phyloP scores from a whole-genome alignment of 441 rosid species.

The Erysimum pusillum region DNA sequence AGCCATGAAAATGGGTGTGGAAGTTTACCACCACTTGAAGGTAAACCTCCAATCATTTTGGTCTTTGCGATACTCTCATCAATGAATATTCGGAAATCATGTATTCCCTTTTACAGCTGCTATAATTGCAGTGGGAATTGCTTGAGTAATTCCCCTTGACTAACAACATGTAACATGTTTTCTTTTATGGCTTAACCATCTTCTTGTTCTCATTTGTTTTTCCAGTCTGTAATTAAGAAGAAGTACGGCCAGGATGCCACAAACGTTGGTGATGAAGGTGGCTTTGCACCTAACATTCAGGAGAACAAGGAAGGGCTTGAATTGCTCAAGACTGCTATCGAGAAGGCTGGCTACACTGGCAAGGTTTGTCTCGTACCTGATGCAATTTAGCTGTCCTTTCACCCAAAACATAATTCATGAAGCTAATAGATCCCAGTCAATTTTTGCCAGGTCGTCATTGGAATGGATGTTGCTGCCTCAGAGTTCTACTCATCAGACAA shows the following conservation, averaged over 20 bases:
- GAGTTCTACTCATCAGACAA: slow-evolving; percentile 85
- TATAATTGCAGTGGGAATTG: background rate
- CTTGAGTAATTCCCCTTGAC: background rate
- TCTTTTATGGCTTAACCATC: background rate
- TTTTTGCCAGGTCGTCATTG: slow-evolving; percentile 80
- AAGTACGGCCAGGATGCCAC: slow-evolving; percentile 98
- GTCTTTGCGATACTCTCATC: background rate
- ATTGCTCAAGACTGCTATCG: slow-evolving; percentile 92
- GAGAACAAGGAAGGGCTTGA: slow-evolving; percentile 99
- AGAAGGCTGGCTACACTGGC: slow-evolving; percentile 91
- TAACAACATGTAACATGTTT: background rate
- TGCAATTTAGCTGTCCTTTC: background rate
- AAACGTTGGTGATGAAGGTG: slow-evolving; percentile 98
- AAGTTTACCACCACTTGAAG: slow-evolving; percentile 94
- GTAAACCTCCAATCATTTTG: slow-evolving; percentile 41
- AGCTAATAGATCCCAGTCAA: slow-evolving; percentile 6
- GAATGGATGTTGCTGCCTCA: slow-evolving; percentile 99
- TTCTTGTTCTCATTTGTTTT: background rate
- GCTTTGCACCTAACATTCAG: slow-evolving; percentile 98
- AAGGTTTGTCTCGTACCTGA: slow-evolving; percentile 57
- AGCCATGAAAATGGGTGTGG: slow-evolving; percentile 98
- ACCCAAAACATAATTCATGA: background rate
- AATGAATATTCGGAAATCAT: background rate
- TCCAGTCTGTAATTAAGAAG: slow-evolving; percentile 89
- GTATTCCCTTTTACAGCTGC: background rate